These are phyloP conservation scores for Streptanthus diversifolius DNA, from an alignment of 345 rosid species.

Conservation along the genomic window DNA sequence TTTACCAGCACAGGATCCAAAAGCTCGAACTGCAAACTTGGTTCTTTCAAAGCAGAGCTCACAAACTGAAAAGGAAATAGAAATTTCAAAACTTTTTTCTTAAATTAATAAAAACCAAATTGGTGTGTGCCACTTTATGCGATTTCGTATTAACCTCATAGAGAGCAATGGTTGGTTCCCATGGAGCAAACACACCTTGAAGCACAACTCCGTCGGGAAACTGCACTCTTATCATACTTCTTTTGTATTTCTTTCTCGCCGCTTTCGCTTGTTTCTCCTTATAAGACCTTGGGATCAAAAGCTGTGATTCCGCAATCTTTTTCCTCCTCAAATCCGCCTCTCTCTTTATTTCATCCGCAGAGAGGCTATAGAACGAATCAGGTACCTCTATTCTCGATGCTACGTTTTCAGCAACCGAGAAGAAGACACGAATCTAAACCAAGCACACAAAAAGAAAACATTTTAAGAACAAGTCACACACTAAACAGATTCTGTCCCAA, in stretches of 20 bases:
- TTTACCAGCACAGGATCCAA: conserved; percentile 60
- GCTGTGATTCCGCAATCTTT: conserved; percentile 80
- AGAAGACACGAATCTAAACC: conserved; percentile 66
- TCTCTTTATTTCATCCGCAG: conserved; percentile 65
- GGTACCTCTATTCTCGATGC: conserved; percentile 90
- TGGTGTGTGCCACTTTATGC: not conserved
- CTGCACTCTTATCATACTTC: conserved; percentile 70
- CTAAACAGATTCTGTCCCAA: not conserved
- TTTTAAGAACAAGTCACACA: not conserved
- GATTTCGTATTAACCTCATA: conserved; percentile 53
- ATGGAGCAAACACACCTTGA: conserved; percentile 85
- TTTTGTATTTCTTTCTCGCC: conserved; percentile 56
- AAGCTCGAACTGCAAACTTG: conserved; percentile 74
- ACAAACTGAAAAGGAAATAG: conserved; percentile 53
- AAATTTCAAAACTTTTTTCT: not conserved
- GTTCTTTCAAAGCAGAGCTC: conserved; percentile 76
- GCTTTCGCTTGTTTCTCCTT: conserved; percentile 91
- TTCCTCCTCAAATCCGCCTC: conserved; percentile 86
- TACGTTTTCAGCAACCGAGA: conserved; percentile 73
- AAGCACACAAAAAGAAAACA: not conserved
- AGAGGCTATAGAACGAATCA: conserved; percentile 82
- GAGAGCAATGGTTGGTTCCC: conserved; percentile 76
- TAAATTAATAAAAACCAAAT: not conserved
- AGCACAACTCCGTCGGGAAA: conserved; percentile 94
- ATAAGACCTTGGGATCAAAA: conserved; percentile 78